phyloP scores from a whole-genome alignment of 805 yeast species.

The Yarrowia bubula region DNA sequence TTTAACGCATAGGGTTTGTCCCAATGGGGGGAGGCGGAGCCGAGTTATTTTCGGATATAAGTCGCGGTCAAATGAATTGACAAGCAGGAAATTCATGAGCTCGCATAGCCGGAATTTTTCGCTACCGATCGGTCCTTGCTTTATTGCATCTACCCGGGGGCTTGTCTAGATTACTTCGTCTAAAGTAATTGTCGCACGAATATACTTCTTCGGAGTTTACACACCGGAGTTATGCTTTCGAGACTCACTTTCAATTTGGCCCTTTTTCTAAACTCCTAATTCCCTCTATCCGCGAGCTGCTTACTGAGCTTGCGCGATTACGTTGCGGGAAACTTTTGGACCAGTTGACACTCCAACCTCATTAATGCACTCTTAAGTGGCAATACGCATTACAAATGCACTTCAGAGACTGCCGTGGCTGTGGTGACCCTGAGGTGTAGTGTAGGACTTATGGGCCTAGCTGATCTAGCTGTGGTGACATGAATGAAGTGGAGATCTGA shows the following conservation, averaged over 20 bases:
- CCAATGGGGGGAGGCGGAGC: constrained; percentile 25
- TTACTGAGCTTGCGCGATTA: constrained; percentile 6
- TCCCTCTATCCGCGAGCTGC: not conserved
- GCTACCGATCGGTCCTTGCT: not conserved
- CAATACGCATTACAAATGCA: not conserved
- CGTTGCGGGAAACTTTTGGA: constrained; percentile 8
- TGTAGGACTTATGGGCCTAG: not conserved
- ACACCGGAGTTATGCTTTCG: constrained; percentile 20
- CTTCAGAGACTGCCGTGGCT: not conserved
- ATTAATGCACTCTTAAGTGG: not conserved
- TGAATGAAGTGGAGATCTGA: too few species aligned
- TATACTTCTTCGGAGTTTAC: constrained; percentile 11
- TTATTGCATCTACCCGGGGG: not conserved
- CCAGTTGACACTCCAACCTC: not conserved
- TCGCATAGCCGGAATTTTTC: not conserved
- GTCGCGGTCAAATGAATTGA: not conserved
- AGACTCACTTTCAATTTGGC: not conserved
- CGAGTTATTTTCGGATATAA: constrained; percentile 16
- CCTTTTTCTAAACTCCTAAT: constrained; percentile 10
- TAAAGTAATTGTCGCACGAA: not conserved
- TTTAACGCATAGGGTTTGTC: constrained; percentile 25
- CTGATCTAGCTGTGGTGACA: not conserved
- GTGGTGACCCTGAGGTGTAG: not conserved
- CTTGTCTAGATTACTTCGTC: not conserved
- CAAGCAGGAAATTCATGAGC: not conserved